Evolutionary conservation across 2,329 filamentous ascomycete genomes (phyloP).

Genomic region (Fusarium hainanense): DNA sequence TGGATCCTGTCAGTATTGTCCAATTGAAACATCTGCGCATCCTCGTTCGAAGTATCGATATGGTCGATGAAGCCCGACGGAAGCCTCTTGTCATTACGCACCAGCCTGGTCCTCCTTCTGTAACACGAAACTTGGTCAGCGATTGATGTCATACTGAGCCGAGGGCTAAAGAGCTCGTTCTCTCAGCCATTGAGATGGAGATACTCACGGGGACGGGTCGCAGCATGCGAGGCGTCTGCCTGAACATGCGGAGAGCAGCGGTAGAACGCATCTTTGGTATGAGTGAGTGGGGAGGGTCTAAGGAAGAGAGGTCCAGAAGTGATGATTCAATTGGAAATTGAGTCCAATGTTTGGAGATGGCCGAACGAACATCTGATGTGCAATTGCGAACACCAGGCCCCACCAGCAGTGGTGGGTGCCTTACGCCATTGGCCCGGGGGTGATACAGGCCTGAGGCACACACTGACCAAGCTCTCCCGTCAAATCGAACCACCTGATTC

Average conservation of each 20-base stretch:
- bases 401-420: conserved; percentile 49
- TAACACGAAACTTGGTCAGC: conserved; percentile 43
- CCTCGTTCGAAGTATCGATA: conserved; percentile 24
- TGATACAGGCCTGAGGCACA: conserved; percentile 54
- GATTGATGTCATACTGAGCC: conserved; percentile 40
- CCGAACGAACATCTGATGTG: conserved; percentile 52
- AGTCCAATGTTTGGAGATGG: conserved; percentile 48
- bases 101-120: conserved; percentile 75
- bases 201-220: conserved; percentile 75
- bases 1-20: conserved; percentile 41
- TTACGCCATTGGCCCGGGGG: conserved; percentile 51
- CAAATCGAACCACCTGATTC: conserved; percentile 57
- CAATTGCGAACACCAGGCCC: conserved; percentile 48
- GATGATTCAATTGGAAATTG: conserved; percentile 50
- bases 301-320: conserved; percentile 42
- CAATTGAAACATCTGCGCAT: conserved; percentile 32
- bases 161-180: conserved; percentile 37
- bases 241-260: conserved; percentile 73
- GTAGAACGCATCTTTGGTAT: conserved; percentile 72
- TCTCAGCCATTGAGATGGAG: conserved; percentile 31
- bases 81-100: conserved; percentile 57
- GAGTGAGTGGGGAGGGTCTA: conserved; percentile 46
- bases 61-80: conserved; percentile 21
- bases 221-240: conserved; percentile 74
- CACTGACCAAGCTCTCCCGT: conserved; percentile 43